Conservation (phyloP, 495 filamentous ascomycete genomes). For the Xylaria venustula region DNA sequence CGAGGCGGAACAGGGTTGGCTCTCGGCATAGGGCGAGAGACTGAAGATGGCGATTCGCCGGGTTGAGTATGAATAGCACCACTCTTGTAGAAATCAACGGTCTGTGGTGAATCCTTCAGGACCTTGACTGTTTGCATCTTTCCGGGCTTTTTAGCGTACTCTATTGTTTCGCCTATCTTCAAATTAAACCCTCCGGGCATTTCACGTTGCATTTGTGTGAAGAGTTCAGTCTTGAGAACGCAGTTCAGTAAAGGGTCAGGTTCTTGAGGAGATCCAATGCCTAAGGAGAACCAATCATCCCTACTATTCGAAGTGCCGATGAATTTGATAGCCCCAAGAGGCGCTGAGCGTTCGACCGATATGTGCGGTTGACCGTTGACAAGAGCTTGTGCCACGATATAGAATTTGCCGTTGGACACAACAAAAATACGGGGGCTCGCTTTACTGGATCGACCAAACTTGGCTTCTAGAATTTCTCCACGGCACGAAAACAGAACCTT, state of each 20-base stretch:
- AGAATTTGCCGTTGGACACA: slow-evolving; percentile 81
- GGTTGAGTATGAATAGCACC: slow-evolving; percentile 80
- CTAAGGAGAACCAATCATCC: slow-evolving; percentile 96
- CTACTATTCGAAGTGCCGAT: slow-evolving; percentile 73
- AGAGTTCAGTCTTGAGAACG: slow-evolving; percentile 94
- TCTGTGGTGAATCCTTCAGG: slow-evolving; percentile 73
- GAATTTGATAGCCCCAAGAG: slow-evolving; percentile 82
- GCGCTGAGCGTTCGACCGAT: slow-evolving; percentile 73
- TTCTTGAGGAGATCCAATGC: slow-evolving; percentile 83
- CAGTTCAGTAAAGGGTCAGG: slow-evolving; percentile 90
- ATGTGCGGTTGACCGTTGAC: slow-evolving; percentile 81
- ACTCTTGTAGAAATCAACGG: slow-evolving; percentile 92
- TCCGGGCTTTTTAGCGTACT: slow-evolving; percentile 97
- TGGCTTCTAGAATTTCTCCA: slow-evolving; percentile 82
- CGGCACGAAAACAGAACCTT: slow-evolving; percentile 83
- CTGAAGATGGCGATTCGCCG: slow-evolving; percentile 80
- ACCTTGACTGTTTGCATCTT: slow-evolving; percentile 86
- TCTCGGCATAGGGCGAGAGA: slow-evolving; percentile 81
- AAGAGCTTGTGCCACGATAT: slow-evolving; percentile 80
- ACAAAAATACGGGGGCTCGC: slow-evolving; percentile 81
- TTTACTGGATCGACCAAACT: slow-evolving; percentile 95
- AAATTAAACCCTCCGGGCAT: slow-evolving; percentile 78
- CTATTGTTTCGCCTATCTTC: slow-evolving; percentile 78
- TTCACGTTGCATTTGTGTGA: slow-evolving; percentile 77
- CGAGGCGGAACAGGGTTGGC: slow-evolving; percentile 79